Evolutionary conservation across 768 basidiomycete genomes (phyloP).

Genomic region (Boletus rufocinnamomeus): DNA sequence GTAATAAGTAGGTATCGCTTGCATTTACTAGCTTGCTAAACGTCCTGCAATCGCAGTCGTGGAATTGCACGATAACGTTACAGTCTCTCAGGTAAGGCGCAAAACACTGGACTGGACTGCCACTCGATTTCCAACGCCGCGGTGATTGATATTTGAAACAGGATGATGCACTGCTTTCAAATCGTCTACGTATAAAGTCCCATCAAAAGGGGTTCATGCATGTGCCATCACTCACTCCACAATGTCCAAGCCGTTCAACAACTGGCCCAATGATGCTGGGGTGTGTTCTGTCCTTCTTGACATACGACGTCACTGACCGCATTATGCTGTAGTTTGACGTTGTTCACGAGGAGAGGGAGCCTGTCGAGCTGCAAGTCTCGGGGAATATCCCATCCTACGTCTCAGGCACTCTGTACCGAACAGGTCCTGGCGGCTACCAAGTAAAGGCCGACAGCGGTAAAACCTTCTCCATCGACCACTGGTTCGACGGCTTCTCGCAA

Average conservation of each 20-base stretch:
- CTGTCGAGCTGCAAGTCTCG: conserved; percentile 31
- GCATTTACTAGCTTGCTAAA: too few species aligned
- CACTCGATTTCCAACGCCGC: background rate
- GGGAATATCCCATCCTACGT: conserved; percentile 38
- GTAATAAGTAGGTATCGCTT: too few species aligned
- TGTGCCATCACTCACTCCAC: background rate
- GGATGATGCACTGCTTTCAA: background rate
- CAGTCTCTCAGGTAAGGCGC: too few species aligned
- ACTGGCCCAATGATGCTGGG: conserved; percentile 35
- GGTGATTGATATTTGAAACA: background rate
- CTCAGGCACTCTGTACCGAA: conserved; percentile 40
- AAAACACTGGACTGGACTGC: too few species aligned
- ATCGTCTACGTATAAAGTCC: background rate
- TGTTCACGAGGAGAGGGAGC: conserved; percentile 29
- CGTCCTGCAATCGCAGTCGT: too few species aligned
- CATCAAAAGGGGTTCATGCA: conserved; percentile 7
- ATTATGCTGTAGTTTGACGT: conserved; percentile 27
- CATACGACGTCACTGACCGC: background rate
- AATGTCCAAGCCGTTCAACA: conserved; percentile 31
- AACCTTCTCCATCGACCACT: conserved; percentile 35
- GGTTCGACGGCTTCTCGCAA: conserved; percentile 45
- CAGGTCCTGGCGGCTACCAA: conserved; percentile 40
- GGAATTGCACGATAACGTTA: too few species aligned
- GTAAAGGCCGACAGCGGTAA: conserved; percentile 23
- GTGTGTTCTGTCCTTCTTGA: conserved; percentile 9